Conservation (phyloP, 345 rosid species). For the Hibiscus trionum region DNA sequence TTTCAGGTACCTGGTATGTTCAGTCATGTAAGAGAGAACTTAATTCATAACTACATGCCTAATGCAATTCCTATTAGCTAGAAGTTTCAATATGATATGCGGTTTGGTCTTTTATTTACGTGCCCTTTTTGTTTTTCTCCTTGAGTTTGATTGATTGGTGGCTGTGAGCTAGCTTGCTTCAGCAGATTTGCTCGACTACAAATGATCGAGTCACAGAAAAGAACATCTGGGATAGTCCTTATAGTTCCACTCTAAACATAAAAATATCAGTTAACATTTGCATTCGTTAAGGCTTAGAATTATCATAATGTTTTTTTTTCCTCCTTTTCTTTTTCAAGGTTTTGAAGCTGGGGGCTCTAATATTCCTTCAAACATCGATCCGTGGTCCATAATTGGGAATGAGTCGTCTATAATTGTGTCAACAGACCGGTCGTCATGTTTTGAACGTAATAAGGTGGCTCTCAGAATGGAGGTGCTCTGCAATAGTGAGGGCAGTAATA, state of each 20-base stretch:
- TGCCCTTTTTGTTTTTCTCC: background rate
- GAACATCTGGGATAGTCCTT: background rate
- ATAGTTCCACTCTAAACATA: background rate
- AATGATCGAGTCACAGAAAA: background rate
- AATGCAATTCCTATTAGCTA: background rate
- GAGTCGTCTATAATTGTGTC: constrained; percentile 51
- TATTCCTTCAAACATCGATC: constrained; percentile 77
- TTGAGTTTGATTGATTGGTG: background rate
- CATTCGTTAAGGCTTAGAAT: constrained; percentile 2
- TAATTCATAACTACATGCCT: background rate
- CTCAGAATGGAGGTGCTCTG: constrained; percentile 86
- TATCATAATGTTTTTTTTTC: background rate
- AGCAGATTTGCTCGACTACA: background rate
- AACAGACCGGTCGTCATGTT: constrained; percentile 85
- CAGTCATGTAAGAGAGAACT: background rate
- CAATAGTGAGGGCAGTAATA: constrained; percentile 34
- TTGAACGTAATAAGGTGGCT: constrained; percentile 82
- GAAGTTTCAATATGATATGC: background rate
- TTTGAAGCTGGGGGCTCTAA: constrained; percentile 97
- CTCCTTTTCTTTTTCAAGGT: constrained; percentile 29
- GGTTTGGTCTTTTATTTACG: background rate
- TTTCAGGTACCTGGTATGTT: background rate
- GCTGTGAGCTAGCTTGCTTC: background rate
- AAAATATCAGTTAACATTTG: background rate
- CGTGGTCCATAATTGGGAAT: constrained; percentile 79